Percentiles rank a stretch among this genome's conserved stretches.
Evolutionary conservation across 225 moss, liverwort and hornwort species (phyloP).

Genomic region (Bryum argenteum): DNA sequence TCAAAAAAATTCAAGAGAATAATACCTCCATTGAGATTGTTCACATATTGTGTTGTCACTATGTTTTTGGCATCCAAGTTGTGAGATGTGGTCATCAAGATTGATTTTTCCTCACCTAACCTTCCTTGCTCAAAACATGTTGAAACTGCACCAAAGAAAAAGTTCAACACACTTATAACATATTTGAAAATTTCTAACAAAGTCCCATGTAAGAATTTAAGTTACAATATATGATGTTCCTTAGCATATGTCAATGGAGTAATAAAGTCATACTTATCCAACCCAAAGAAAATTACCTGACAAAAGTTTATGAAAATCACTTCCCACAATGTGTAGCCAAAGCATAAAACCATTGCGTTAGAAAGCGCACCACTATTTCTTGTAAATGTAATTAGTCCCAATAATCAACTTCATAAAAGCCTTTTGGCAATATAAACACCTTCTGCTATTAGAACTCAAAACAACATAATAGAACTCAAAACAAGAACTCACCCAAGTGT

Average conservation of each 20-base stretch:
- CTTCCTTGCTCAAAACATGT: slow-evolving; percentile 82
- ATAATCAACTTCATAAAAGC: neutral
- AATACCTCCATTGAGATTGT: slow-evolving; percentile 77
- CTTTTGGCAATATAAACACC: neutral
- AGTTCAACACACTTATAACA: neutral
- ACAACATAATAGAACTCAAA: neutral
- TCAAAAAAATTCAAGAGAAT: neutral
- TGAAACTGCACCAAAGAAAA: slow-evolving; percentile 51
- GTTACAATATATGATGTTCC: too few species aligned
- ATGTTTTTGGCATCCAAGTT: slow-evolving; percentile 54
- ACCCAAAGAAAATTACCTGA: too few species aligned
- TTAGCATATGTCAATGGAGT: too few species aligned
- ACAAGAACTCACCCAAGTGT: slow-evolving; percentile 57
- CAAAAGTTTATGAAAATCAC: too few species aligned
- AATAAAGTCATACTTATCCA: too few species aligned
- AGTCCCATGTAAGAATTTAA: neutral
- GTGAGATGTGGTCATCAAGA: slow-evolving; percentile 71
- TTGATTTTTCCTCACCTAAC: slow-evolving; percentile 58
- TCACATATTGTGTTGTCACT: slow-evolving; percentile 63
- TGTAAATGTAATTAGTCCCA: too few species aligned
- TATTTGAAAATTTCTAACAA: too few species aligned
- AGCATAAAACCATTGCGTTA: too few species aligned
- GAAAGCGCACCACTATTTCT: too few species aligned
- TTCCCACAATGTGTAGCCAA: too few species aligned
- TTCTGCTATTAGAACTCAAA: neutral